These are phyloP conservation scores for Yamadazyma atlantica DNA, from an alignment of 1,139 yeast species.

Conservation along the genomic window DNA sequence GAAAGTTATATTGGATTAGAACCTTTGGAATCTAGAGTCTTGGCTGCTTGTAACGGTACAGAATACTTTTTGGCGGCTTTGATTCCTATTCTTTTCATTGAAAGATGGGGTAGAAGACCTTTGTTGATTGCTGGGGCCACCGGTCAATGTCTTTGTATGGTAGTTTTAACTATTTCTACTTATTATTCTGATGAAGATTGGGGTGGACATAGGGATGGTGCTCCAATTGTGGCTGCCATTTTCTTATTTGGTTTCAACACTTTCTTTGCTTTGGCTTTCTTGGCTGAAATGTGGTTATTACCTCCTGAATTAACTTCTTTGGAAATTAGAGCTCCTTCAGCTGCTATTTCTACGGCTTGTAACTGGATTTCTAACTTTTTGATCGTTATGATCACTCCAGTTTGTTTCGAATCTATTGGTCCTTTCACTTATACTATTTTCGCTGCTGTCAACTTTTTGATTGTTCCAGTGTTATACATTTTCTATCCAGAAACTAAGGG, in stretches of 20 bases:
- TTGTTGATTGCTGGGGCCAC: conserved; percentile 52
- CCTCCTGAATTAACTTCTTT: conserved; percentile 41
- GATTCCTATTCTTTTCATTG: conserved; percentile 46
- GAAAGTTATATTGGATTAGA: conserved; percentile 41
- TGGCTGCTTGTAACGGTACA: conserved; percentile 38
- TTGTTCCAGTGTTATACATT: conserved; percentile 55
- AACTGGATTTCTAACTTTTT: conserved; percentile 44
- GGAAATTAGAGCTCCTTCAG: conserved; percentile 34
- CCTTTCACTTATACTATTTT: conserved; percentile 35
- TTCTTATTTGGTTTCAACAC: conserved; percentile 38
- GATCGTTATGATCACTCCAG: conserved; percentile 42
- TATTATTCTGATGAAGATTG: conserved; percentile 24
- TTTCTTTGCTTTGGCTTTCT: conserved; percentile 31
- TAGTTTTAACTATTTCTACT: conserved; percentile 28
- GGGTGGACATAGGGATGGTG: conserved; percentile 21
- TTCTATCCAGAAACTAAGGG: conserved; percentile 64
- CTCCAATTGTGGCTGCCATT: conserved; percentile 34
- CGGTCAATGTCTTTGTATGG: conserved; percentile 42
- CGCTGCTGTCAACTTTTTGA: conserved; percentile 41
- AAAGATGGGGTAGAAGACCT: conserved; percentile 53
- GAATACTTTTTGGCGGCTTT: conserved; percentile 44
- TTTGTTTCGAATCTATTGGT: conserved; percentile 30
- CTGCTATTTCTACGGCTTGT: conserved; percentile 37
- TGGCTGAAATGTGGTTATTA: conserved; percentile 40
- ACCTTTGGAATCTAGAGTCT: conserved; percentile 34